Evolutionary conservation across 306 rosid genomes (phyloP), one percentile per base, ranked within the genome.

Genomic region (Sophora flavescens): DNA sequence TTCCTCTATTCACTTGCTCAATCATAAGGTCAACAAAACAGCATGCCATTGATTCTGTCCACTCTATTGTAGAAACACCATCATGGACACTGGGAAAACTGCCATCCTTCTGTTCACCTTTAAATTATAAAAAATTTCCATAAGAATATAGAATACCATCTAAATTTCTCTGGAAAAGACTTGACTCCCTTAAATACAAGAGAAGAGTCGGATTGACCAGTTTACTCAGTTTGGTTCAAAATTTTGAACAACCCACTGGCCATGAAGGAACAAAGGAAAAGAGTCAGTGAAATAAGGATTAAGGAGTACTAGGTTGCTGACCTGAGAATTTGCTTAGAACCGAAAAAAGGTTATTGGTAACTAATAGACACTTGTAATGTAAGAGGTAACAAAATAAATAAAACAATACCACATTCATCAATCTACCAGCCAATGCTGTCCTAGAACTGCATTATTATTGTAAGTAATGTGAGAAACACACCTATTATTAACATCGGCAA

Each of bases 21-120:
- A 81, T 54, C 89, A 89, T 81, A 72, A 91, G 83, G 74, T 79
- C 92, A 65, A 91, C 72, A 72, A 91, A 86, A 77, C 63, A 65
- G 64, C 71, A 74, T 78, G 84, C 87, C 87, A 81, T 78, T 44
- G 80, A 44, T 61, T 80, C 89, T 6, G 88, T 87, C 93, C 97
- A 89, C 18, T 87, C 87, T 14, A 78, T 69, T 74, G 81, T 30
- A 36, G 80, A 71, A 47, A 83, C 78, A 68, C 56, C 62, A 79
- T 14, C 61, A 33, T 63, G 53, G 32, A 59, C 81, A 72, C 62
- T 10, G 38, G 76, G 68, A 35, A 60, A 22, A 62, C 16, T 16
- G 54, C 22, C 68, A 61, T 50, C 82, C 58, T 70, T 84, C 60
- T 56, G 81, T 63, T 63, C 85, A 78, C 82, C 96, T 91, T 78